These are phyloP conservation scores for Fusarium torreyae DNA, from an alignment of 2,329 filamentous ascomycete genomes.

Conservation along the genomic window DNA sequence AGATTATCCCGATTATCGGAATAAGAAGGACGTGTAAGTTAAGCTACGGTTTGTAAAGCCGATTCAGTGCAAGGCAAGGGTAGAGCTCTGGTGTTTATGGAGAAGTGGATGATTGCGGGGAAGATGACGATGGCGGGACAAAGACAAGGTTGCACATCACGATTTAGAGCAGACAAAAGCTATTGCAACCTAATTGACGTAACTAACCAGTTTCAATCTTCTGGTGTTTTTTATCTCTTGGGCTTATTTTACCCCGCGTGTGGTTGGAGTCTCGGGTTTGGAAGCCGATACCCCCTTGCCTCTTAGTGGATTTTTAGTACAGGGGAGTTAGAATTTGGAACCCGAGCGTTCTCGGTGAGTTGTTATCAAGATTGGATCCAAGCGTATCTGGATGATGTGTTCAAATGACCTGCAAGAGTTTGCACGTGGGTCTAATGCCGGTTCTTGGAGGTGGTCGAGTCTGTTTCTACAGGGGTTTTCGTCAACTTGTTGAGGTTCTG, in stretches of 20 bases:
- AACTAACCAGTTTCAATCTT: too few species aligned
- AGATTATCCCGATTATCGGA: background rate
- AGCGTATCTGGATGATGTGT: background rate
- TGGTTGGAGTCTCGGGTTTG: constrained; percentile 17
- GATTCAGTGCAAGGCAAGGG: background rate
- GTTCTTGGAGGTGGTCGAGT: too few species aligned
- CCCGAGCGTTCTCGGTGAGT: background rate
- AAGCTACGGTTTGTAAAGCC: constrained; percentile 1
- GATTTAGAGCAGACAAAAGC: too few species aligned
- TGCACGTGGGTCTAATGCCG: background rate
- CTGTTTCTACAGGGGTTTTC: background rate
- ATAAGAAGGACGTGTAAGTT: background rate
- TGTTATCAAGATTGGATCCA: background rate
- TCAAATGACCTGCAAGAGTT: background rate
- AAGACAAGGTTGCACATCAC: background rate
- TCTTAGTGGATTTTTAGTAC: background rate
- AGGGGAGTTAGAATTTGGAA: background rate
- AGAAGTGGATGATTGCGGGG: constrained; percentile 3
- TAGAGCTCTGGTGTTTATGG: background rate
- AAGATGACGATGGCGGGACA: constrained; percentile 4
- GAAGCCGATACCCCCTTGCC: constrained; percentile 7
- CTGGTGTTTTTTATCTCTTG: background rate
- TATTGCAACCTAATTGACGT: too few species aligned
- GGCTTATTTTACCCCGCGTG: constrained; percentile 1
- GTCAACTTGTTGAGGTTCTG: too few species aligned